These are phyloP conservation scores for Ministeria vibrans DNA, from an alignment of 78 protist species.

Conservation along the genomic window DNA sequence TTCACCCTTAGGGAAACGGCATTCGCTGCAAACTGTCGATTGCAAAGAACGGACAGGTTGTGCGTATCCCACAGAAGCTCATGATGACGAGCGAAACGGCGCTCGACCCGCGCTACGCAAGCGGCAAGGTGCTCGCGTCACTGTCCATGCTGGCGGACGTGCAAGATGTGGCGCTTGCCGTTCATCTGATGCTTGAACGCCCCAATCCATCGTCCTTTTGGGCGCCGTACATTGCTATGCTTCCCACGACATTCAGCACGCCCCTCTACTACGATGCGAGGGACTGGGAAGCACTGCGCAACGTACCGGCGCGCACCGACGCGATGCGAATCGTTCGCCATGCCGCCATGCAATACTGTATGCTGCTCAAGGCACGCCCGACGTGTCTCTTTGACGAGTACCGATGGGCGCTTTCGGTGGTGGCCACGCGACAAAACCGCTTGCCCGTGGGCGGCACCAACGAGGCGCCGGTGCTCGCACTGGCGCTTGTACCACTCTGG, in stretches of 20 bases:
- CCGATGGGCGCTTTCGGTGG: not conserved
- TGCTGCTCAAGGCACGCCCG: not conserved
- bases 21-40: no score
- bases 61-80: not conserved
- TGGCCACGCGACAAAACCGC: not conserved
- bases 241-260: not conserved
- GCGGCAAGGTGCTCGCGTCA: not conserved
- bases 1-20: no score
- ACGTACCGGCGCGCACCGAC: not conserved
- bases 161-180: not conserved
- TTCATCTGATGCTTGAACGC: not conserved
- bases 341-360: not conserved
- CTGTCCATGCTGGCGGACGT: not conserved
- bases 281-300: not conserved
- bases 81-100: not conserved
- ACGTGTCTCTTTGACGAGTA: not conserved
- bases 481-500: slow-evolving; percentile 4
- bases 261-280: not conserved
- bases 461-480: not conserved
- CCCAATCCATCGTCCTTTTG: not conserved
- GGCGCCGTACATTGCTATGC: slow-evolving; percentile 4
- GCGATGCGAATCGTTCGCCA: not conserved
- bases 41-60: no score
- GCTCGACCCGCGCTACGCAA: not conserved
- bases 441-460: not conserved